Evolutionary conservation across 768 basidiomycete genomes (phyloP).

Genomic region (Tricholoma bakamatsutake): DNA sequence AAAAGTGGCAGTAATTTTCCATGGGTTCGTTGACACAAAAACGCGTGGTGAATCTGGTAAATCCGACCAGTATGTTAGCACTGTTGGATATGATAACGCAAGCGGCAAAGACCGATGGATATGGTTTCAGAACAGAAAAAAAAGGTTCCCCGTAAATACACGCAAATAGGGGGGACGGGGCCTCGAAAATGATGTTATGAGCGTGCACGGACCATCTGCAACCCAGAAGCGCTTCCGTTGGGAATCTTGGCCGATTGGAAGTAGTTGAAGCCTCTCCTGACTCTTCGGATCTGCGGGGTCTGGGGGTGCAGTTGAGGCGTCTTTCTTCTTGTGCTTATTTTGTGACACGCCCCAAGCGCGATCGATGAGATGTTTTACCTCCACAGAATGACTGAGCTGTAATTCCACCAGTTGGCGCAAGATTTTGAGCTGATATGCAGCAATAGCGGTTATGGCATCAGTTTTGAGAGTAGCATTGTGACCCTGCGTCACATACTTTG

Average conservation of each 20-base stretch:
- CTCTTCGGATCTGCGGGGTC: slow-evolving; percentile 59
- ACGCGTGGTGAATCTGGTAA: slow-evolving; percentile 75
- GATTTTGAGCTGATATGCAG: slow-evolving; percentile 59
- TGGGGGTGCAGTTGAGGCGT: slow-evolving; percentile 48
- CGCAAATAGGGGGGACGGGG: slow-evolving; percentile 50
- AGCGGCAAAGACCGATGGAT: slow-evolving; percentile 32
- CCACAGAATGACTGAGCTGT: slow-evolving; percentile 63
- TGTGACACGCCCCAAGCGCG: slow-evolving; percentile 83
- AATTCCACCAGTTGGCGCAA: slow-evolving; percentile 82
- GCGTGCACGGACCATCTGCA: slow-evolving; percentile 77
- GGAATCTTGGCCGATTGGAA: slow-evolving; percentile 74
- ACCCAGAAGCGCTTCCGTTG: slow-evolving; percentile 81
- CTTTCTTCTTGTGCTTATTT: slow-evolving; percentile 80
- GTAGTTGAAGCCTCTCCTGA: slow-evolving; percentile 55
- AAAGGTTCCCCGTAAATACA: slow-evolving; percentile 56
- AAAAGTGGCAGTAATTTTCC: slow-evolving; percentile 81
- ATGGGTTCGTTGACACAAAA: slow-evolving; percentile 83
- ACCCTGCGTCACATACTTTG: slow-evolving; percentile 49
- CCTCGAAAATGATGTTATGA: slow-evolving; percentile 22
- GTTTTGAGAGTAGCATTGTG: slow-evolving; percentile 7
- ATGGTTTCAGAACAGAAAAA: slow-evolving; percentile 37
- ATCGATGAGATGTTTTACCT: slow-evolving; percentile 71
- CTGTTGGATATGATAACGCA: neutral
- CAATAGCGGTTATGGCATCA: slow-evolving; percentile 13
- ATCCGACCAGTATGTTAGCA: slow-evolving; percentile 3